Evolutionary conservation across 2,329 filamentous ascomycete species (phyloP).

Genomic region (Macrophomina tecta): DNA sequence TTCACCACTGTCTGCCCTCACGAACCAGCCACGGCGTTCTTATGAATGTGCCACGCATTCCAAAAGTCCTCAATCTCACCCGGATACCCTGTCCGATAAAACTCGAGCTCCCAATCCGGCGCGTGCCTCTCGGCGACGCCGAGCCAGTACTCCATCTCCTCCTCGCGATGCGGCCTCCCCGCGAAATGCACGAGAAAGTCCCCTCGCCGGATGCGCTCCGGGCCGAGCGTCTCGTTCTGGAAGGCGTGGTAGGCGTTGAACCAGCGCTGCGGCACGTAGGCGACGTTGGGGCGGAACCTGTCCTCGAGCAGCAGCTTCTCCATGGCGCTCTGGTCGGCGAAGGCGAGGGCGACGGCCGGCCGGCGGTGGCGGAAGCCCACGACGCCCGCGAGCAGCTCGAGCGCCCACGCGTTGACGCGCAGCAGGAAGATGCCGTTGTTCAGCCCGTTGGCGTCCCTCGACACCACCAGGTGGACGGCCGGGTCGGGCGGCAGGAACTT

Average conservation of each 20-base stretch:
- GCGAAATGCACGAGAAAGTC: slow-evolving; percentile 54
- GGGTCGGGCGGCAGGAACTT: slow-evolving; percentile 2
- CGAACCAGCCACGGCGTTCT: not conserved
- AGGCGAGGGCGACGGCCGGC: slow-evolving; percentile 43
- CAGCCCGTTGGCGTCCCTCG: slow-evolving; percentile 49
- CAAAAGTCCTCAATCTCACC: slow-evolving; percentile 38
- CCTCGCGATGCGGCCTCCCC: slow-evolving; percentile 42
- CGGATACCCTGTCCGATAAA: slow-evolving; percentile 45
- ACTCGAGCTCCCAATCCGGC: slow-evolving; percentile 47
- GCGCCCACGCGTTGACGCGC: slow-evolving; percentile 47
- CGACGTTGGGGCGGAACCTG: slow-evolving; percentile 41
- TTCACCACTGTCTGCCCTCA: not conserved
- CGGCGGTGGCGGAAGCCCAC: slow-evolving; percentile 48
- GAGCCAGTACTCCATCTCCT: slow-evolving; percentile 47
- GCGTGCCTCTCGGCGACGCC: slow-evolving; percentile 45
- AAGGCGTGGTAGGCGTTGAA: slow-evolving; percentile 53
- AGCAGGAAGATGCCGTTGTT: slow-evolving; percentile 54
- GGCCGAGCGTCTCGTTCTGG: slow-evolving; percentile 44
- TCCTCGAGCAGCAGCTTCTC: slow-evolving; percentile 43
- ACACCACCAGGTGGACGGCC: slow-evolving; percentile 38
- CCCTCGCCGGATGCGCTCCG: slow-evolving; percentile 42
- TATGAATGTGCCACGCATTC: not conserved
- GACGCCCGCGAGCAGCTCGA: slow-evolving; percentile 48
- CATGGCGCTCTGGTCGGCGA: slow-evolving; percentile 52
- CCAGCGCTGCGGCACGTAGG: slow-evolving; percentile 50